Evolutionary conservation across 257 asterid genomes (phyloP).

Genomic region (Nyctanthes arbortristis): DNA sequence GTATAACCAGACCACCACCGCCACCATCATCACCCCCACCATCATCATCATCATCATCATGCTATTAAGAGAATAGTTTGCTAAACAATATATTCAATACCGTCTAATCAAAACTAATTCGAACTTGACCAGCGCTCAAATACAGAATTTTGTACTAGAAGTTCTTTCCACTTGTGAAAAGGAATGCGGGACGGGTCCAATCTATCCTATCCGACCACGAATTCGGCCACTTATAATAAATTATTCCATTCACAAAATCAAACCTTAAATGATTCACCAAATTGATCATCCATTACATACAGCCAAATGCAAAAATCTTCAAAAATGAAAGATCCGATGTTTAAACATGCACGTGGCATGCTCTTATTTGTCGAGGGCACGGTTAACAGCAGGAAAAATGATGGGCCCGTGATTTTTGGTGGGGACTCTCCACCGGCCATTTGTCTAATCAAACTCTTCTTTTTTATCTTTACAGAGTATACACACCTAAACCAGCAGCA

Average conservation of each 20-base stretch:
- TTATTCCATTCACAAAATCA: background rate
- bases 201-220: background rate
- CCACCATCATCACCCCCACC: too few species aligned
- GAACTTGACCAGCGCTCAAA: too few species aligned
- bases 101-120: too few species aligned
- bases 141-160: too few species aligned
- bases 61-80: too few species aligned
- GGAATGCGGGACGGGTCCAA: background rate
- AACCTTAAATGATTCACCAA: background rate
- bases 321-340: background rate
- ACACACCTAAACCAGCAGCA: background rate
- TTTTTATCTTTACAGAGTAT: constrained; percentile 25
- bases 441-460: constrained; percentile 24
- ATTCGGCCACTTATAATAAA: background rate
- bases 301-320: constrained; percentile 15
- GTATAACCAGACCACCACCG: too few species aligned
- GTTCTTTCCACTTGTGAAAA: too few species aligned
- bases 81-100: too few species aligned
- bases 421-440: constrained; percentile 24
- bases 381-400: constrained; percentile 8
- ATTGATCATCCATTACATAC: background rate
- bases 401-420: constrained; percentile 1
- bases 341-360: constrained; percentile 13
- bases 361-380: background rate
- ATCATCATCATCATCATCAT: too few species aligned